These are phyloP conservation scores for Fusarium gaditjirri DNA, from an alignment of 2,329 filamentous ascomycete species.

Conservation along the genomic window DNA sequence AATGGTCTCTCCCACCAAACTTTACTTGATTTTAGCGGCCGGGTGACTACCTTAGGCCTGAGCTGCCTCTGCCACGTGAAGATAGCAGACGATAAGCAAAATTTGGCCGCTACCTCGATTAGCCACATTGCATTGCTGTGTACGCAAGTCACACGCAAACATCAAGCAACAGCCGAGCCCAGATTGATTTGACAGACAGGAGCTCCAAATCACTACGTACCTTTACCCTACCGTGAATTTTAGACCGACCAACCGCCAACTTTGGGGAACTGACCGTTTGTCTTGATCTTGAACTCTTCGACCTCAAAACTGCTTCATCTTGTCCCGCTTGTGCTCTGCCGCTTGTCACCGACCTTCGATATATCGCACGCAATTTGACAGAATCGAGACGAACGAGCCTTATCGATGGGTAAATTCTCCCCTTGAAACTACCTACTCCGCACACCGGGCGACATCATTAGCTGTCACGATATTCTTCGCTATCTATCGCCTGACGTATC, in stretches of 20 bases:
- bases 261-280: conserved; percentile 20
- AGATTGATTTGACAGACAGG: background rate
- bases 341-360: conserved; percentile 27
- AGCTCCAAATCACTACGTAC: conserved; percentile 29
- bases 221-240: conserved; percentile 16
- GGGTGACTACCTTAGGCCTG: background rate
- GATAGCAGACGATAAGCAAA: conserved; percentile 45
- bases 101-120: conserved; percentile 41
- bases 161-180: conserved; percentile 27
- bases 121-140: conserved; percentile 45
- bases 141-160: conserved; percentile 40
- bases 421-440: conserved; percentile 26
- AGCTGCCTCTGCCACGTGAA: conserved; percentile 39
- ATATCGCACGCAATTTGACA: conserved; percentile 30
- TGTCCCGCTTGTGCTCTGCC: conserved; percentile 9
- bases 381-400: conserved; percentile 27
- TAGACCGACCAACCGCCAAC: conserved; percentile 18
- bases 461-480: conserved; percentile 16
- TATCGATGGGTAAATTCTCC: conserved; percentile 36
- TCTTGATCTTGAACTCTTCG: conserved; percentile 13
- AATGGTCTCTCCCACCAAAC: conserved; percentile 24
- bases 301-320: conserved; percentile 3
- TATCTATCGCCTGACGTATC: conserved; percentile 9
- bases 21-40: conserved; percentile 24
- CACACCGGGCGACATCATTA: conserved; percentile 13